Evolutionary conservation across 495 filamentous ascomycete genomes (phyloP).

Genomic region (Bacidia rubella): DNA sequence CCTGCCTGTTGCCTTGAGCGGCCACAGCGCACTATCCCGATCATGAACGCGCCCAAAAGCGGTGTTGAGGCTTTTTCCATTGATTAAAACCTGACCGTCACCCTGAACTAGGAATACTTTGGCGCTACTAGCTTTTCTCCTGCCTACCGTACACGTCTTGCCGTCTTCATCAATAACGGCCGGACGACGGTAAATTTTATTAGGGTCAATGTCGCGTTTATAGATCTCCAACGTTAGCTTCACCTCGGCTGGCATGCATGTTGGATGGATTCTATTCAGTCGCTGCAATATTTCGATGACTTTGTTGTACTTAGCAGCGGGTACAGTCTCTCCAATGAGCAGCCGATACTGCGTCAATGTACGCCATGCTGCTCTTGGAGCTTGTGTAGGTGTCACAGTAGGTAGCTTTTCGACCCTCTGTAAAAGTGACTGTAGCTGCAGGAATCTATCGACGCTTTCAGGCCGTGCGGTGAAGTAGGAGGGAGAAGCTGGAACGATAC

Average conservation of each 20-base stretch:
- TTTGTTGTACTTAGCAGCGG: constrained; percentile 62
- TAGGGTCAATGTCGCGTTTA: constrained; percentile 61
- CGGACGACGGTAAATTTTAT: constrained; percentile 42
- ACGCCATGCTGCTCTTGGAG: constrained; percentile 73
- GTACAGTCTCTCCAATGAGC: constrained; percentile 61
- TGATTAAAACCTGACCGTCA: constrained; percentile 75
- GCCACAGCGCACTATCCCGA: constrained; percentile 86
- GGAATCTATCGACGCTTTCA: constrained; percentile 71
- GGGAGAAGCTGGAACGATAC: constrained; percentile 69
- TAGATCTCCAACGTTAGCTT: constrained; percentile 48
- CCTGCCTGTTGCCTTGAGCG: constrained; percentile 66
- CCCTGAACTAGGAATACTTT: constrained; percentile 82
- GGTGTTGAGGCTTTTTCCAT: constrained; percentile 66
- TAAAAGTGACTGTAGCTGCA: constrained; percentile 56
- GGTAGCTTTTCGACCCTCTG: constrained; percentile 62
- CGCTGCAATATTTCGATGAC: constrained; percentile 62
- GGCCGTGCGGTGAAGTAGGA: constrained; percentile 88
- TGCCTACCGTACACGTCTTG: constrained; percentile 60
- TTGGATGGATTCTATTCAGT: constrained; percentile 75
- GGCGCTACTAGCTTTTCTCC: constrained; percentile 73
- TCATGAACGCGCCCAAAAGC: constrained; percentile 83
- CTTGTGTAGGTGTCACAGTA: constrained; percentile 43
- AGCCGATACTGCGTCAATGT: constrained; percentile 62
- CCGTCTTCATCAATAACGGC: constrained; percentile 56
- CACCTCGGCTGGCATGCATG: constrained; percentile 58